Percentiles rank a stretch among this genome's conserved stretches.
Conservation (phyloP, 192 early-diverging fungal species). For the Rhizophagus prolifer region DNA sequence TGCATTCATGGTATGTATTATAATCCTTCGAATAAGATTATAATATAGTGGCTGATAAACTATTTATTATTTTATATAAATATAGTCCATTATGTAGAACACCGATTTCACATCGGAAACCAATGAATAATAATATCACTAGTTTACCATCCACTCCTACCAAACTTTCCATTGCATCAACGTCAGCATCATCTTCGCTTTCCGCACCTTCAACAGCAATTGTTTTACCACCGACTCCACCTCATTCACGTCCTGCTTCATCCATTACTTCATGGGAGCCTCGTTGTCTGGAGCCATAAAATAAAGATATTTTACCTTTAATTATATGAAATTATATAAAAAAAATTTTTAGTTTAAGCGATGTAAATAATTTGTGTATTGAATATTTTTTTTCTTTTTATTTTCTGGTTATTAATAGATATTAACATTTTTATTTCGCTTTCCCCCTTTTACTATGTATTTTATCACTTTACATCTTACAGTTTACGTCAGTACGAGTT, state of each 20-base stretch:
- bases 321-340: neutral
- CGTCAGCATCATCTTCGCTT: conserved; percentile 1
- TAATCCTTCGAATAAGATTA: neutral
- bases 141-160: conserved; percentile 18
- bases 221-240: conserved; percentile 27
- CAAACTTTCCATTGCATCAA: conserved; percentile 1
- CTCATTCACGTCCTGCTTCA: conserved; percentile 17
- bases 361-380: neutral
- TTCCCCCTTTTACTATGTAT: neutral
- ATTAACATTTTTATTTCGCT: neutral
- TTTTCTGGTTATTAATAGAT: neutral
- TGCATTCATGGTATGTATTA: conserved; percentile 32
- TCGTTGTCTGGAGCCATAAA: conserved; percentile 12
- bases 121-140: neutral
- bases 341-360: neutral
- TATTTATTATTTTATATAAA: neutral
- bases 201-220: conserved; percentile 25
- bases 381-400: neutral
- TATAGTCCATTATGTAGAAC: conserved; percentile 22
- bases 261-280: conserved; percentile 22
- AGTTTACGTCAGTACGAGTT: neutral
- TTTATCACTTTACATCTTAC: neutral
- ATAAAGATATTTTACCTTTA: neutral
- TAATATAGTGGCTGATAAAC: neutral
- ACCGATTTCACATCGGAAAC: neutral